These are phyloP conservation scores for Orobanche coerulescens DNA, from an alignment of 257 asterid species.

Conservation along the genomic window DNA sequence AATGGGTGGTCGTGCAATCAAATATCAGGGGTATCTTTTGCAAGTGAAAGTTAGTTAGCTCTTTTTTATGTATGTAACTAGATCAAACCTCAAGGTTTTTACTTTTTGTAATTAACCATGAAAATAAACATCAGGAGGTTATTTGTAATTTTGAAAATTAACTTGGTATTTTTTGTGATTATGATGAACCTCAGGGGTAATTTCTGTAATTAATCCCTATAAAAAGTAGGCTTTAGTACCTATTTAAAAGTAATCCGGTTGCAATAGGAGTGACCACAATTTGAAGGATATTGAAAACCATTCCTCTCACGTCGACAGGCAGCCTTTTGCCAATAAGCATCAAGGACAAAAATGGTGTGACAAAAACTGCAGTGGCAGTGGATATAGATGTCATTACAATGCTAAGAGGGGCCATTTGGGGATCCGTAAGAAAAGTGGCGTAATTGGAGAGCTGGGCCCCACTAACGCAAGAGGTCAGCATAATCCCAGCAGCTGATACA, in stretches of 20 bases:
- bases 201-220: not conserved
- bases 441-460: constrained; percentile 97
- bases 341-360: constrained; percentile 76
- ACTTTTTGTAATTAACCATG: no score
- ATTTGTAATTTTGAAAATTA: not conserved
- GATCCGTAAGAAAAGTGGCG: constrained; percentile 86
- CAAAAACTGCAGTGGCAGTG: constrained; percentile 79
- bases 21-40: no score
- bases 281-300: constrained; percentile 85
- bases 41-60: no score
- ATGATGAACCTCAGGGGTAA: not conserved
- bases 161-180: not conserved
- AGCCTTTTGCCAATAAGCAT: constrained; percentile 77
- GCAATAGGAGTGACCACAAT: constrained; percentile 89
- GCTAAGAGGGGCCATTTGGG: constrained; percentile 94
- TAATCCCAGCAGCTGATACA: constrained; percentile 77
- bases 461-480: constrained; percentile 91
- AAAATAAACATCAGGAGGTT: not conserved
- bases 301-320: constrained; percentile 91
- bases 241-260: constrained; percentile 74
- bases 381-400: constrained; percentile 96
- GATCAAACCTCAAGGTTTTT: no score
- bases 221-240: constrained; percentile 32
- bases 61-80: no score
- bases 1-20: no score